These are phyloP conservation scores for Cyberlindnera subsufficiens DNA, from an alignment of 805 yeast genomes.

Conservation along the genomic window DNA sequence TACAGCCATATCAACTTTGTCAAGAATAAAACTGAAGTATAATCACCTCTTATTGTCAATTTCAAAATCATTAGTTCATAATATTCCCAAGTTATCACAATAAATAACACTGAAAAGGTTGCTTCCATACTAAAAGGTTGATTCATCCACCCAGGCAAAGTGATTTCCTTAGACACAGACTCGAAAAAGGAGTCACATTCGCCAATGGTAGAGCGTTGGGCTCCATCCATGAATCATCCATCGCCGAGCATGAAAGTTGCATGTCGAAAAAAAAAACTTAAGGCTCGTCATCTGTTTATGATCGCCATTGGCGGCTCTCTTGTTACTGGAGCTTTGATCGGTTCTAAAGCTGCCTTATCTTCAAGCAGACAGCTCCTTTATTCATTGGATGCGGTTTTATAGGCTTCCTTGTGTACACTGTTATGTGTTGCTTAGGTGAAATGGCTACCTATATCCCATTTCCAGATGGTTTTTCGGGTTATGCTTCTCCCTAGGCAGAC, in stretches of 20 bases:
- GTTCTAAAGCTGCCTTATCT: constrained; percentile 52
- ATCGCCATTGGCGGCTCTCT: constrained; percentile 68
- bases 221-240: too few species aligned
- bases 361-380: constrained; percentile 51
- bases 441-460: constrained; percentile 63
- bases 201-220: too few species aligned
- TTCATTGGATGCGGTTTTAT: constrained; percentile 61
- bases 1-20: too few species aligned
- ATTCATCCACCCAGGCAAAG: too few species aligned
- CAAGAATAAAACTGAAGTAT: too few species aligned
- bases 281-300: constrained; percentile 52
- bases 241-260: constrained; percentile 17
- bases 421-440: constrained; percentile 66
- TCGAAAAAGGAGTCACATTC: too few species aligned
- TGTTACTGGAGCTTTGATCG: constrained; percentile 67
- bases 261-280: constrained; percentile 28
- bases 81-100: too few species aligned
- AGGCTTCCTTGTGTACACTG: constrained; percentile 66
- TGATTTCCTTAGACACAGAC: too few species aligned
- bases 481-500: constrained; percentile 40
- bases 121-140: too few species aligned
- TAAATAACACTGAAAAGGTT: too few species aligned
- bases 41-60: too few species aligned
- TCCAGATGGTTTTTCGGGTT: constrained; percentile 60
- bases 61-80: too few species aligned